Percentiles rank a stretch among this genome's conserved stretches.
phyloP scores from a whole-genome alignment of 2,329 filamentous ascomycete species.

The Ceratocystiopsis sp. region DNA sequence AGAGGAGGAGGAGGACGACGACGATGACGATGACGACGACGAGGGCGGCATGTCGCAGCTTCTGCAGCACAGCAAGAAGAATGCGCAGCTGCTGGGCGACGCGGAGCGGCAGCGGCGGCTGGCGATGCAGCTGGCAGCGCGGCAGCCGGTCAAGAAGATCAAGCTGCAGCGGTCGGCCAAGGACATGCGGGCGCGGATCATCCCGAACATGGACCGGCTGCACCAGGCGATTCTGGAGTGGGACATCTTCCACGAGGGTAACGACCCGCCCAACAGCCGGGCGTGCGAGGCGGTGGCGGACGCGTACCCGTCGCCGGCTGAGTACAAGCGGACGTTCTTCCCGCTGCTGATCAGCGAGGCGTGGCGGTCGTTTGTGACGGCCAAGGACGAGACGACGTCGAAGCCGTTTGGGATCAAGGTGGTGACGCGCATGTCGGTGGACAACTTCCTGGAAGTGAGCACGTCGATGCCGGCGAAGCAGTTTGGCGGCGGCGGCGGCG shows the following conservation, averaged over 20 bases:
- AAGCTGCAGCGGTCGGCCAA: constrained; percentile 69
- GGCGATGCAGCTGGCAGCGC: constrained; percentile 26
- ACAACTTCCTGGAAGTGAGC: constrained; percentile 83
- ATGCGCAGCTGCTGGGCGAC: constrained; percentile 30
- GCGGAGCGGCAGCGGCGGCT: constrained; percentile 27
- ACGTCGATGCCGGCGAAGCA: constrained; percentile 58
- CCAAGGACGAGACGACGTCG: constrained; percentile 69
- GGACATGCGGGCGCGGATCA: constrained; percentile 84
- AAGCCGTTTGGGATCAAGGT: constrained; percentile 79
- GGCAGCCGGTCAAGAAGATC: constrained; percentile 67
- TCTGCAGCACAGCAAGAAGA: constrained; percentile 28
- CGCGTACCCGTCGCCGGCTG: constrained; percentile 55
- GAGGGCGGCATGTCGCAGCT: constrained; percentile 38
- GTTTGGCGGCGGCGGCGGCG: constrained; percentile 40
- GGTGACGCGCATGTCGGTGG: constrained; percentile 72
- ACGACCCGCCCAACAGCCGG: constrained; percentile 64
- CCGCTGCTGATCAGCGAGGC: constrained; percentile 83
- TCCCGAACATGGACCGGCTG: constrained; percentile 70
- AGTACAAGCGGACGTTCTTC: constrained; percentile 82
- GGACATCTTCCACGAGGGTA: constrained; percentile 85
- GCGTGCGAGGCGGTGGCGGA: constrained; percentile 62
- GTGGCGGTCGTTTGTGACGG: constrained; percentile 84
- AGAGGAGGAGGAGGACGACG: constrained; percentile 59
- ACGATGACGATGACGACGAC: constrained; percentile 46
- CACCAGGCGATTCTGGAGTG: constrained; percentile 79